Conservation (phyloP, 78 protist genomes). For the Dictyostelium firmibasis region DNA sequence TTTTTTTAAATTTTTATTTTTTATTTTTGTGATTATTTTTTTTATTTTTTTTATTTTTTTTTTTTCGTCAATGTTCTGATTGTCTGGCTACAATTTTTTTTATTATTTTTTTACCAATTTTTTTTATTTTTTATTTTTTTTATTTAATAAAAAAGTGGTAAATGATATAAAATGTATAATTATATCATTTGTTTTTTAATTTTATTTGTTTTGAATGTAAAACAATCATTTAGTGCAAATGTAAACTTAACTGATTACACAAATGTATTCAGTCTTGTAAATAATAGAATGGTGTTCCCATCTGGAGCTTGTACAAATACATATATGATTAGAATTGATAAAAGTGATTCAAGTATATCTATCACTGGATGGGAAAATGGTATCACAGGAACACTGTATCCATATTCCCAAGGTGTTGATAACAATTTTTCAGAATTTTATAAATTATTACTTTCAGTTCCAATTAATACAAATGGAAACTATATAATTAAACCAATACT, state of each 20-base stretch:
- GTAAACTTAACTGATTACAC: neutral
- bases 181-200: too few species aligned
- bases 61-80: too few species aligned
- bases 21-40: too few species aligned
- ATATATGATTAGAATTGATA: neutral
- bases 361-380: neutral
- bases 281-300: neutral
- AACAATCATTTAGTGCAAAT: too few species aligned
- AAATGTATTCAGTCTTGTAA: too few species aligned
- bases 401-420: neutral
- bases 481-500: neutral
- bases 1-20: too few species aligned
- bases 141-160: too few species aligned
- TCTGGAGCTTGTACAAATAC: neutral
- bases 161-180: neutral
- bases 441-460: neutral
- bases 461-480: neutral
- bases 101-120: too few species aligned
- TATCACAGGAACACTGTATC: neutral
- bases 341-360: neutral
- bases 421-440: neutral
- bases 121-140: too few species aligned
- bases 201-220: too few species aligned
- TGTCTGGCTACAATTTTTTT: too few species aligned
- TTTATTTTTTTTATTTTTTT: too few species aligned